phyloP scores from a whole-genome alignment of 352 stramenopile species.

The Phytophthora fragariae region DNA sequence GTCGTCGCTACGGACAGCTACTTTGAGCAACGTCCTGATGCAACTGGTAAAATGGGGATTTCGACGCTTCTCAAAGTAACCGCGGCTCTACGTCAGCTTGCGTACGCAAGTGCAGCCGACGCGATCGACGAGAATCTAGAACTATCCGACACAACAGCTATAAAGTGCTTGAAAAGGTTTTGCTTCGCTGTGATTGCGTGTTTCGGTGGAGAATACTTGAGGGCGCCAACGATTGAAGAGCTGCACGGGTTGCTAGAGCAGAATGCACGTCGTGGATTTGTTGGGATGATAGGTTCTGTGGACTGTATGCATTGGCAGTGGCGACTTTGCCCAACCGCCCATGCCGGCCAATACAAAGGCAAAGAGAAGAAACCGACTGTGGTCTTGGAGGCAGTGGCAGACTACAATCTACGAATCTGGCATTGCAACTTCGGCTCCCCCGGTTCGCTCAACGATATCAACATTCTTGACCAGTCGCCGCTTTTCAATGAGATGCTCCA shows the following conservation, averaged over 20 bases:
- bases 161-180: not conserved
- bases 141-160: not conserved
- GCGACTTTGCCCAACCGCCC: slow-evolving; percentile 1
- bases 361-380: slow-evolving; percentile 22
- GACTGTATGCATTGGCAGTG: slow-evolving; percentile 14
- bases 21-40: not conserved
- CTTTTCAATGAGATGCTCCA: slow-evolving; percentile 13
- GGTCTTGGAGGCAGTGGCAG: slow-evolving; percentile 20
- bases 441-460: slow-evolving; percentile 21
- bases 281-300: slow-evolving; percentile 9
- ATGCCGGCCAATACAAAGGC: slow-evolving; percentile 9
- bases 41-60: not conserved
- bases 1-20: not conserved
- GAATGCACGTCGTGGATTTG: slow-evolving; percentile 5
- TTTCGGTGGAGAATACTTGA: not conserved
- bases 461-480: slow-evolving; percentile 24
- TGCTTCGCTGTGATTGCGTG: not conserved
- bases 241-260: not conserved
- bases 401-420: slow-evolving; percentile 23
- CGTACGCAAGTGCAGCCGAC: not conserved
- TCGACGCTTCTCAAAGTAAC: not conserved
- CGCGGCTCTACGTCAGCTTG: not conserved
- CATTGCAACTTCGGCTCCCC: slow-evolving; percentile 29
- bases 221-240: not conserved
- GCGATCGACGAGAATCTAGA: not conserved